Evolutionary conservation across 179 eudicot genomes (phyloP), one percentile per base, ranked within the genome.

Genomic region (Carnegiea gigantea): DNA sequence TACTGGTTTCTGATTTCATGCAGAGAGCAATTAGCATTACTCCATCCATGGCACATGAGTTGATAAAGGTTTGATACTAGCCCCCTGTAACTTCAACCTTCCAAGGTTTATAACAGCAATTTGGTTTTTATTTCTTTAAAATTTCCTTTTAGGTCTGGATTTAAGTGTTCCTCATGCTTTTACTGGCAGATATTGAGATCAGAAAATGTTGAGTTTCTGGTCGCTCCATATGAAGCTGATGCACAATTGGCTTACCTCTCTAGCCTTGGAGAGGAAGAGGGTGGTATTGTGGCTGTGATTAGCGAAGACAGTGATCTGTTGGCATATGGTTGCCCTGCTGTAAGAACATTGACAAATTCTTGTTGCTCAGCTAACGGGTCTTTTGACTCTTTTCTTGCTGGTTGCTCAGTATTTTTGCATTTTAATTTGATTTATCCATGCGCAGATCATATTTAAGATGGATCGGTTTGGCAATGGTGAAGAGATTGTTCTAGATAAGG

Each of bases 201-300:
- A 54, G 93, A 92, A 81, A 87, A 91, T 33, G 84, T 93, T 65
- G 98, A 93, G 70, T 93, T 91, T 80, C 81, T 91, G 67, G 94
- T 93, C 65, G 94, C 96, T 48, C 98, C 98, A 79, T 93, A 92
- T 65, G 98, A 93, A 82, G 98, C 98, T 64, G 97, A 93, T 89
- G 97, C 97, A 53, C 95, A 93, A 67, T 88, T 93, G 81, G 97
- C 97, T 43, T 90, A 93, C 86, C 73, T 92, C 80, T 84, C 89
- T 64, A 78, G 84, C 75, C 87, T 93, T 65, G 89, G 89, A 78
- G 88, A 78, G 77, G 90, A 89, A 71, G 78, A 88, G 57, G 92
- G 90, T 77, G 95, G 97, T 36, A 85, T 93, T 21, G 85, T 48
- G 46, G 94, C 96, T 38, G 91, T 93, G 30, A 90, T 93, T 57